Evolutionary conservation across 352 stramenopile genomes (phyloP).

Genomic region (Phytophthora parvispora): DNA sequence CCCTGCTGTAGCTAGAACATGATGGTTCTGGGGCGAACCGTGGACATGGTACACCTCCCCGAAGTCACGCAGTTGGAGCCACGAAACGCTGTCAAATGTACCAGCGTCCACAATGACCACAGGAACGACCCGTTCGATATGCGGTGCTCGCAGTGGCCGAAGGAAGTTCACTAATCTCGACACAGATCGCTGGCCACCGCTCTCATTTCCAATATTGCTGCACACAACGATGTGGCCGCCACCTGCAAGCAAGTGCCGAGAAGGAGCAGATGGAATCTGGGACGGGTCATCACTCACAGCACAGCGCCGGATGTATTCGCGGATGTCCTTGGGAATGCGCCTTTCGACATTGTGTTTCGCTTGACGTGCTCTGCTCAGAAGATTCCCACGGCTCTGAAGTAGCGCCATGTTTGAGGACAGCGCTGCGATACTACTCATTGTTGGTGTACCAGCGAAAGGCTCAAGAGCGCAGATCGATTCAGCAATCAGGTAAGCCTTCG

Average conservation of each 20-base stretch:
- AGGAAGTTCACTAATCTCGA: constrained; percentile 83
- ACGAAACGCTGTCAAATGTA: constrained; percentile 73
- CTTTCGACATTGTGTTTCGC: constrained; percentile 83
- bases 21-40: constrained; percentile 79
- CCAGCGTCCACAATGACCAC: constrained; percentile 84
- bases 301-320: constrained; percentile 67
- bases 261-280: constrained; percentile 49
- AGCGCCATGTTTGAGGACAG: constrained; percentile 45
- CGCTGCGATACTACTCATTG: constrained; percentile 33
- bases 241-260: constrained; percentile 44
- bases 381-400: constrained; percentile 47
- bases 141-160: constrained; percentile 71
- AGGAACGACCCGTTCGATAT: constrained; percentile 71
- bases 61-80: constrained; percentile 75
- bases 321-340: constrained; percentile 67
- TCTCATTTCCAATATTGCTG: constrained; percentile 79
- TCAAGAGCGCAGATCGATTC: constrained; percentile 71
- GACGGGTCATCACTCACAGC: constrained; percentile 38
- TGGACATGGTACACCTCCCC: constrained; percentile 85
- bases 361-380: constrained; percentile 60
- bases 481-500: constrained; percentile 82
- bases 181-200: constrained; percentile 62
- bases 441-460: constrained; percentile 43
- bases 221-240: constrained; percentile 88
- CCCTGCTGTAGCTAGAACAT: constrained; percentile 72